Percentiles rank a stretch among this genome's conserved stretches.
These are phyloP conservation scores for Lipomyces orientalis DNA, from an alignment of 805 yeast species.

Conservation along the genomic window DNA sequence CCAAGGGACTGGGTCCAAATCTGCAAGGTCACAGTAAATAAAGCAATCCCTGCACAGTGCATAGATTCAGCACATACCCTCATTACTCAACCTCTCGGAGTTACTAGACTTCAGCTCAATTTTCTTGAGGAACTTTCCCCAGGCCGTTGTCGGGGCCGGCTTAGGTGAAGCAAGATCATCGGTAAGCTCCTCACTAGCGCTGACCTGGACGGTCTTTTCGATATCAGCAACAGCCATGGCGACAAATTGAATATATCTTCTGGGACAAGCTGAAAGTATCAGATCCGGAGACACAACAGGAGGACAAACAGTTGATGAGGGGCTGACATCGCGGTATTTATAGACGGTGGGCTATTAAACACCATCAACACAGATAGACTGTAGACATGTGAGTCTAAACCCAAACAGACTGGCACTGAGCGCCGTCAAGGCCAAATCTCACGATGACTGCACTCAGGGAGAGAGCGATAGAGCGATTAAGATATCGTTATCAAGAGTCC, in stretches of 20 bases:
- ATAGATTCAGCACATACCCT: not conserved
- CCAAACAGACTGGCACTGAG: too few relatives aligned
- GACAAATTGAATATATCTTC: not conserved
- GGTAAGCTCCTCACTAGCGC: not conserved
- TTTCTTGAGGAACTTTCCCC: conserved; percentile 2
- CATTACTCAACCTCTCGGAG: conserved; percentile 2
- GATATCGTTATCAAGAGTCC: too few relatives aligned
- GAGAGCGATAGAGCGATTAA: too few relatives aligned
- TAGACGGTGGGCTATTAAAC: not conserved
- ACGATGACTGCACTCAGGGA: too few relatives aligned
- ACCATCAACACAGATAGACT: too few relatives aligned
- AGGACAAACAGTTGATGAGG: not conserved
- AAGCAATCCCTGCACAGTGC: conserved; percentile 60
- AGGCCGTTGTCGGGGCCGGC: not conserved
- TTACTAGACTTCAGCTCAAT: conserved; percentile 1
- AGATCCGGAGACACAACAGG: not conserved
- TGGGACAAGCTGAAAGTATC: not conserved
- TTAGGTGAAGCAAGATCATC: not conserved
- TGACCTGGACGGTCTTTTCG: conserved; percentile 5
- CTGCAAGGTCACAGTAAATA: not conserved
- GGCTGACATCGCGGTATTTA: not conserved
- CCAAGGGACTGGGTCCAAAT: conserved; percentile 28
- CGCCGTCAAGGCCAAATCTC: too few relatives aligned
- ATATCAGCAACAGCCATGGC: not conserved
- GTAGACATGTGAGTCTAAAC: too few relatives aligned